These are phyloP conservation scores for Aspergillus clavatus DNA, from an alignment of 2,329 filamentous ascomycete genomes.

Conservation along the genomic window DNA sequence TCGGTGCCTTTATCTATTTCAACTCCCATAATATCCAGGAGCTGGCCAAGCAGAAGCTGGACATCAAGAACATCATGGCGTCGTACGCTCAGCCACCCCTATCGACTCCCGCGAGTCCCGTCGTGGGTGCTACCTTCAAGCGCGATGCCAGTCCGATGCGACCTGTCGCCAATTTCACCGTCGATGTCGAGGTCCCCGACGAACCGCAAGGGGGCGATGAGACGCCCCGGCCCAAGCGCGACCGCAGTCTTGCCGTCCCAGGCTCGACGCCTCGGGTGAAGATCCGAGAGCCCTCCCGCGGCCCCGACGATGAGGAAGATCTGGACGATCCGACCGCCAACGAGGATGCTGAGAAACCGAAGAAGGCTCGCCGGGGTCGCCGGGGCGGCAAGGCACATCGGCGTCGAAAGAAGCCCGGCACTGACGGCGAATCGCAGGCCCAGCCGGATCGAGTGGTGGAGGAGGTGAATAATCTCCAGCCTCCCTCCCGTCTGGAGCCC, in stretches of 20 bases:
- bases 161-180: conserved; percentile 26
- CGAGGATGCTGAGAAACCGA: conserved; percentile 46
- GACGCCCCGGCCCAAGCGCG: conserved; percentile 27
- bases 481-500: conserved; percentile 52
- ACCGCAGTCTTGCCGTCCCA: conserved; percentile 14
- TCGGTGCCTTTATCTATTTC: conserved; percentile 41
- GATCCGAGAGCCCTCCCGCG: conserved; percentile 37
- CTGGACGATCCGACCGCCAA: conserved; percentile 25
- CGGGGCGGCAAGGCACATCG: conserved; percentile 66
- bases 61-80: conserved; percentile 43
- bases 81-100: conserved; percentile 34
- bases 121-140: conserved; percentile 27
- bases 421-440: conserved; percentile 51
- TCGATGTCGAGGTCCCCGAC: conserved; percentile 26
- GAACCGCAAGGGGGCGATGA: conserved; percentile 18
- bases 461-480: conserved; percentile 44
- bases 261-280: conserved; percentile 34
- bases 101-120: conserved; percentile 37
- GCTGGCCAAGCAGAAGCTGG: conserved; percentile 41
- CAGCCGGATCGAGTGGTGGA: conserved; percentile 57
- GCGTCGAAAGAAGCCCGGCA: conserved; percentile 48
- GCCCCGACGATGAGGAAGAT: conserved; percentile 31
- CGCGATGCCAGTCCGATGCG: conserved; percentile 21
- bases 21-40: conserved; percentile 40
- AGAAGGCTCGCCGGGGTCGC: conserved; percentile 66